Base-by-base conservation (phyloP, 1,139 yeast species). In the Trichomonascaceae sp. region DNA sequence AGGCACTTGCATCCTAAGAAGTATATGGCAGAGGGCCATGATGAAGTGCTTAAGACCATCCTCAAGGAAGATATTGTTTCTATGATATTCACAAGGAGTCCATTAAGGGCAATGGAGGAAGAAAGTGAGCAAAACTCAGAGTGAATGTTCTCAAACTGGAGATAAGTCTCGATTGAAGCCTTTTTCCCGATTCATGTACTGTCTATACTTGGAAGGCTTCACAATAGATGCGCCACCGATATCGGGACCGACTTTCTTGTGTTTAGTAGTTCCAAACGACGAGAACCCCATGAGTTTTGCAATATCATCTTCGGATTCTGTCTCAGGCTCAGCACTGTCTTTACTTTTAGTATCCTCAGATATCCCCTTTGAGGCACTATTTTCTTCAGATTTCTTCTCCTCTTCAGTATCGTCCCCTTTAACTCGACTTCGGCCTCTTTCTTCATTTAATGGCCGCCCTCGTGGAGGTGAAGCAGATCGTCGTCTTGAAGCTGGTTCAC, bases 131-230 rank as follows among this genome's bases (percentile, higher is more conserved):
- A 4, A 19, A n/a, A n/a, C n/a, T n/a, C n/a, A n/a, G n/a, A n/a
- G n/a, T n/a, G n/a, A n/a, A 13, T 18, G 24, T n/a, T 2, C 17
- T 48, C 44, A 48, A 13, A 63, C 60, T 0, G 86, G 86, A 13
- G 86, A 82, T 51, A 83, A 66, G 1, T 82, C 79, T 54, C 87
- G 70, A 61, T 82, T 83, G 66, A 81, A 83, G 0, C 87, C 87
- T 55, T 79, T 79, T 9, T 69, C 72, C 45, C 87, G 71, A 64
- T 84, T 83, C 84, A 84, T 83, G 60, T 84, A 84, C 68, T 84
- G 89, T 56, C 89, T 74, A 64, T 79, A 83, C 48, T 76, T 76
- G 1, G 81, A 69, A 51, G 73, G 72, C 54, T 73, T 74, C 46
- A 75, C 74, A 57, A 70, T 73, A 45, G 74, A 72, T 0, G 74